Conservation (phyloP, 805 yeast species). For the Cyberlindnera euphorbiae region DNA sequence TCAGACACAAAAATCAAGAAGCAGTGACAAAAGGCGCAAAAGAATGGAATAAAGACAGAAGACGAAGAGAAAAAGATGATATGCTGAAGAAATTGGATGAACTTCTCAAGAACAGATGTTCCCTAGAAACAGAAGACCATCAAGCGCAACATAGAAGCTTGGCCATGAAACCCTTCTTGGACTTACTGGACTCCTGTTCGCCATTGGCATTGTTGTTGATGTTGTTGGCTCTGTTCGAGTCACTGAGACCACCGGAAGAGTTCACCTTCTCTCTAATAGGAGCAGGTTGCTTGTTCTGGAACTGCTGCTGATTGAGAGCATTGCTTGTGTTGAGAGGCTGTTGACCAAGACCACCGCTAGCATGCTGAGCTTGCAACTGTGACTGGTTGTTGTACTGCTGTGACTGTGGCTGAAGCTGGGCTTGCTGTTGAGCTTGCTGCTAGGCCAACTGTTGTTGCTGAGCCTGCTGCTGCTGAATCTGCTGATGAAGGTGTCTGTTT, state of each 20-base stretch:
- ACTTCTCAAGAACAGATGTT: neutral
- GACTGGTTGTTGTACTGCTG: conserved; percentile 8
- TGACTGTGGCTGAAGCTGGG: conserved; percentile 17
- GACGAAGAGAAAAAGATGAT: too few relatives aligned
- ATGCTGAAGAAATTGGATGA: too few relatives aligned
- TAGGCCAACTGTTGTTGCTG: conserved; percentile 17
- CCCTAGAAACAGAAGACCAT: neutral
- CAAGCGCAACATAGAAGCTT: conserved; percentile 24
- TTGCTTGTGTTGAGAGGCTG: conserved; percentile 15
- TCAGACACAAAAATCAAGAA: too few relatives aligned
- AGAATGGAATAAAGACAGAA: too few relatives aligned
- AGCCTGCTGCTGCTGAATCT: conserved; percentile 20
- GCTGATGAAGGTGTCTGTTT: conserved; percentile 26
- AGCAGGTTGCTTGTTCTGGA: conserved; percentile 27
- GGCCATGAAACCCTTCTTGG: conserved; percentile 23
- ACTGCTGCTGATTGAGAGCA: conserved; percentile 27
- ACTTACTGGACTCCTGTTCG: conserved; percentile 15
- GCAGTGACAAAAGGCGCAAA: too few relatives aligned
- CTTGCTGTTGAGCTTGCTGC: conserved; percentile 16
- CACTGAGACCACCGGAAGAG: conserved; percentile 19
- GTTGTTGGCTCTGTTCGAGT: conserved; percentile 16
- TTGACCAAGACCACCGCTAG: conserved; percentile 8
- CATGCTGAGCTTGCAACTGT: conserved; percentile 17
- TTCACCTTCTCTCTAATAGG: conserved; percentile 27
- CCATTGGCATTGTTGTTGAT: conserved; percentile 13